These are phyloP conservation scores for Schizochytrium sp. DNA, from an alignment of 108 stramenopile species.

Conservation along the genomic window DNA sequence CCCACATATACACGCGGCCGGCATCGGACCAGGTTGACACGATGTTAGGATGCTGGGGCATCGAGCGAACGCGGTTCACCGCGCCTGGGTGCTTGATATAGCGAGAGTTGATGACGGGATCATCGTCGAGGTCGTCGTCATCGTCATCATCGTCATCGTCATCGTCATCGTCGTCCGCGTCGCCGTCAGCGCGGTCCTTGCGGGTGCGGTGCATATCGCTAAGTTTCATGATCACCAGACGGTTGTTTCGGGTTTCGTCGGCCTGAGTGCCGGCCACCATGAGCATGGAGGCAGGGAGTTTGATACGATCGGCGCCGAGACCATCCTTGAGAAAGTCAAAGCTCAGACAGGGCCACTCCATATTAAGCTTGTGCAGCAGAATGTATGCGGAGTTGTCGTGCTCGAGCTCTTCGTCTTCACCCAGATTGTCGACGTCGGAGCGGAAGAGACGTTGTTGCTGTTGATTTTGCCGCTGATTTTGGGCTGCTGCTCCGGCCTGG, in stretches of 20 bases:
- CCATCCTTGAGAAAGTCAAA: constrained; percentile 81
- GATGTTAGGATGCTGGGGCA: constrained; percentile 72
- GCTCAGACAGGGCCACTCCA: constrained; percentile 88
- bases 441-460: constrained; percentile 46
- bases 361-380: constrained; percentile 82
- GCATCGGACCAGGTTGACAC: constrained; percentile 87
- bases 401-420: constrained; percentile 63
- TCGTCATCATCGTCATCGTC: constrained; percentile 28
- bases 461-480: too few relatives aligned
- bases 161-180: constrained; percentile 44
- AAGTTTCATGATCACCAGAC: constrained; percentile 70
- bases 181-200: constrained; percentile 63
- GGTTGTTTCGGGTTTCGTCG: constrained; percentile 60
- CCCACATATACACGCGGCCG: constrained; percentile 74
- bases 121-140: constrained; percentile 67
- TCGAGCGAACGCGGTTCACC: constrained; percentile 83
- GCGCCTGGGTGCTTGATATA: constrained; percentile 71
- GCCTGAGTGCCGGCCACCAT: constrained; percentile 87
- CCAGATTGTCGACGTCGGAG: constrained; percentile 32
- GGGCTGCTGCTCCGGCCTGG: constrained; percentile 30
- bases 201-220: constrained; percentile 65
- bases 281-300: constrained; percentile 76
- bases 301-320: constrained; percentile 65
- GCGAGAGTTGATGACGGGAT: constrained; percentile 75
- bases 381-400: constrained; percentile 90